Percentiles rank a stretch among this genome's conserved stretches.
Conservation (phyloP, 192 early-diverging fungal species). For the Coemansia sp. region DNA sequence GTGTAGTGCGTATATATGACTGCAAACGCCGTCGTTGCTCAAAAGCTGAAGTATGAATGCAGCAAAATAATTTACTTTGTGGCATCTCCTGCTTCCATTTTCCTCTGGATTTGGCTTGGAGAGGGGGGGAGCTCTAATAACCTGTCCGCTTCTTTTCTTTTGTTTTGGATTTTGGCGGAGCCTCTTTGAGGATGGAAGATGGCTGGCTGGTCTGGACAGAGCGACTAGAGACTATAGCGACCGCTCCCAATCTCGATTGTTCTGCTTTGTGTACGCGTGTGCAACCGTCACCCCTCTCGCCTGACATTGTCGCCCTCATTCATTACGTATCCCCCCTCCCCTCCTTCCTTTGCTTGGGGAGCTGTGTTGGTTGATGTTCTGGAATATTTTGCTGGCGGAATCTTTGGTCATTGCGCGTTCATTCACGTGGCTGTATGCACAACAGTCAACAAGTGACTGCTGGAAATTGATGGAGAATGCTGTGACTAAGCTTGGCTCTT, state of each 20-base stretch:
- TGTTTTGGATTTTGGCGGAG: neutral
- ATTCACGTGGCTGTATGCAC: neutral
- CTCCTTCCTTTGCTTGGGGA: neutral
- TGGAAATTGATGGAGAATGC: neutral
- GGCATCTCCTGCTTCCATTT: neutral
- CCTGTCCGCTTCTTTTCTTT: neutral
- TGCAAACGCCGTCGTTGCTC: neutral
- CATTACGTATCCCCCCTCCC: neutral
- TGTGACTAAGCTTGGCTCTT: neutral
- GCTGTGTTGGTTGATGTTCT: no score
- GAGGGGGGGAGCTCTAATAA: neutral
- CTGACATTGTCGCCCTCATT: neutral
- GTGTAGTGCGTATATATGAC: neutral
- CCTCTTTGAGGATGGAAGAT: neutral
- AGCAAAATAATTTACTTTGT: neutral
- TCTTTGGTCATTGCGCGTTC: neutral
- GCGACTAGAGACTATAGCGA: neutral
- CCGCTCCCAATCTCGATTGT: neutral
- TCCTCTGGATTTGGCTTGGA: neutral
- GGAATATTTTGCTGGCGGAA: neutral
- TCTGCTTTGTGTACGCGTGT: conserved; percentile 5
- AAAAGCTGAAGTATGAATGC: neutral
- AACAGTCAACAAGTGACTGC: neutral
- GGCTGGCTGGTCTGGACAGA: neutral
- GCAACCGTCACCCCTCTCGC: neutral